Conservation (phyloP, 1,284 basidiomycete genomes). For the Ustilago trichophora region DNA sequence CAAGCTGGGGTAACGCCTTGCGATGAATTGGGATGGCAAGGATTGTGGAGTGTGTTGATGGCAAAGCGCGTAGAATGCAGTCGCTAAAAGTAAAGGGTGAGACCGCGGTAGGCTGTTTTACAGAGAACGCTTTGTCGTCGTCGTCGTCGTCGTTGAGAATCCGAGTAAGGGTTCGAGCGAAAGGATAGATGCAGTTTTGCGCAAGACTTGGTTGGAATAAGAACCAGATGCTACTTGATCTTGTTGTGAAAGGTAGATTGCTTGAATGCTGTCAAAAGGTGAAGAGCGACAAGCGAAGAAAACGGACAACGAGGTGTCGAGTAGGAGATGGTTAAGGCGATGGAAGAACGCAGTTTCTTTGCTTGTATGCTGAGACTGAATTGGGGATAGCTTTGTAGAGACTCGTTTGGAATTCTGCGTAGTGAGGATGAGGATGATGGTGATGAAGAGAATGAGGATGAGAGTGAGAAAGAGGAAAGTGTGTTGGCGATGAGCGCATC, state of each 20-base stretch:
- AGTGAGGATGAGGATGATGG: not conserved
- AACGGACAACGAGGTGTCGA: no score
- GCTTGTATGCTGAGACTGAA: not conserved
- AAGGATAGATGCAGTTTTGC: no score
- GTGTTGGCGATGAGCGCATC: constrained; percentile 12
- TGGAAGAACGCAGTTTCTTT: constrained; percentile 2
- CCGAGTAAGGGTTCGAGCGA: not conserved
- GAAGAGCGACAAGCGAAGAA: no score
- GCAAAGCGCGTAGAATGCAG: not conserved
- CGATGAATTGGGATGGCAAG: constrained; percentile 1
- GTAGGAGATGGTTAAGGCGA: no score
- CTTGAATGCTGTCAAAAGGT: not conserved
- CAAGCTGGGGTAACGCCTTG: not conserved
- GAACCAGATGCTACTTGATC: not conserved
- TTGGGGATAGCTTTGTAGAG: not conserved
- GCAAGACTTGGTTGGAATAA: no score
- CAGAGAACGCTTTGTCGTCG: no score
- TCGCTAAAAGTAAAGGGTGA: not conserved
- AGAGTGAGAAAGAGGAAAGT: not conserved
- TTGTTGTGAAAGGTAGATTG: not conserved
- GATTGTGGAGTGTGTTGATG: not conserved
- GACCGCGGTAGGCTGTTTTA: not conserved
- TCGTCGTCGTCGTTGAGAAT: not conserved
- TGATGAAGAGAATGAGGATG: not conserved
- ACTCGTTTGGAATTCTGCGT: constrained; percentile 3